Percentiles rank a stretch among this genome's conserved stretches.
These are phyloP conservation scores for Diplodia scrobiculata DNA, from an alignment of 2,329 filamentous ascomycete species.

Conservation along the genomic window DNA sequence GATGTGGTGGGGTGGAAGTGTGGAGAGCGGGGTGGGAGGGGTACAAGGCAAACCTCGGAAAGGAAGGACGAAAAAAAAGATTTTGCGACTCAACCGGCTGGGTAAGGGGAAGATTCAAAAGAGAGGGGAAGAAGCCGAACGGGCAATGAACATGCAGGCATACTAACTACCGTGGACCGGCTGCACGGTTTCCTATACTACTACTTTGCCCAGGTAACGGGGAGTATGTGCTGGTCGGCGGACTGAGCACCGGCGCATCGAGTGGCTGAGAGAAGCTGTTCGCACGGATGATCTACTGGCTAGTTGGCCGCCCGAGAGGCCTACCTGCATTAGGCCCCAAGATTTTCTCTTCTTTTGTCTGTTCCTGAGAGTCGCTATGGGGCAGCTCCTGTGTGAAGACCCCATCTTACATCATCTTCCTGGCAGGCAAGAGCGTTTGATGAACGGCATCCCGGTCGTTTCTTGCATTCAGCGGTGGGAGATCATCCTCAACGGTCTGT, in stretches of 20 bases:
- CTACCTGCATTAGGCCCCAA: slow-evolving; percentile 12
- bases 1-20: background rate
- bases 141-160: background rate
- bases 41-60: background rate
- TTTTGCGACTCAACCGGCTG: slow-evolving; percentile 6
- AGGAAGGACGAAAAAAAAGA: background rate
- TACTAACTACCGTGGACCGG: background rate
- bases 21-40: slow-evolving; percentile 12
- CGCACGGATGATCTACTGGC: slow-evolving; percentile 1
- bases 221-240: slow-evolving; percentile 1
- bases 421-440: background rate
- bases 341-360: slow-evolving; percentile 7
- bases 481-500: slow-evolving; percentile 5
- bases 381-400: background rate
- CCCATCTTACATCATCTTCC: slow-evolving; percentile 10
- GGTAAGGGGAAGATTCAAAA: background rate
- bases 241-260: background rate
- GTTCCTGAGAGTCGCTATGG: slow-evolving; percentile 12
- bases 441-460: slow-evolving; percentile 12
- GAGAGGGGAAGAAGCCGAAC: slow-evolving; percentile 1
- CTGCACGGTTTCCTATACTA: background rate
- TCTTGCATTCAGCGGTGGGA: slow-evolving; percentile 9
- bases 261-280: background rate
- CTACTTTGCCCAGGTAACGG: background rate
- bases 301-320: slow-evolving; percentile 5